Evolutionary conservation across 768 basidiomycete genomes (phyloP), one percentile per base, ranked within the genome.

Genomic region (Stropharia rugosoannulata): DNA sequence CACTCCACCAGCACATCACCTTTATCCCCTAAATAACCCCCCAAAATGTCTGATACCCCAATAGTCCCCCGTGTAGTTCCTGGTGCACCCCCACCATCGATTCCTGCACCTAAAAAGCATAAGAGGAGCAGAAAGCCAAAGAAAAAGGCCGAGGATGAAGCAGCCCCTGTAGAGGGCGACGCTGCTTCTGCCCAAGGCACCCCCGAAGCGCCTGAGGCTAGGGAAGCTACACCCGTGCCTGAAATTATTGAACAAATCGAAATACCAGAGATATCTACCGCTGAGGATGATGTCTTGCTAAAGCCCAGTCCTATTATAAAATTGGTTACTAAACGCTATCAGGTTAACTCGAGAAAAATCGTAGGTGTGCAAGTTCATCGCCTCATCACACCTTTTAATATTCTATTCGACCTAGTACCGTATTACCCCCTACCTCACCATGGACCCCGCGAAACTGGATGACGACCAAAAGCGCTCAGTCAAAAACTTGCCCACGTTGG

Each of bases 381-480:
- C 48, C 36, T 55, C 15, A 38, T 64, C 41, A 58, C 50, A 46
- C 12, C 13, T 49, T 16, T 49, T 19, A 50, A 55, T 65, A 19
- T 60, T 56, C 49, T 57, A 51, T 36, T 45, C 55, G 38, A 61
- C 49, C 16, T 50, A 95, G 95, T 77, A 79, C 58, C 84, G 93
- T 59, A 83, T 92, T 76, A 75, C 85, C 45, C 72, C 75, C 10
- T 95, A 96, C 68, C 81, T 87, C 29, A 63, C 83, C 3, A 86
- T 81, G 16, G 84, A 85, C 25, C 69, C 79, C 3, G 84, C 86
- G 52, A 87, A 88, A 64, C 81, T 95, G 51, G 92, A 96, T 59
- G 90, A 93, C 40, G 95, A 96, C 70, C 94, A 97, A 73, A 88
- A 80, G 60, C 83, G 86, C 35, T 77, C 81, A 2, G 63, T 95